phyloP scores from a whole-genome alignment of 129 eudicot species.

The Escallonia herrerae region DNA sequence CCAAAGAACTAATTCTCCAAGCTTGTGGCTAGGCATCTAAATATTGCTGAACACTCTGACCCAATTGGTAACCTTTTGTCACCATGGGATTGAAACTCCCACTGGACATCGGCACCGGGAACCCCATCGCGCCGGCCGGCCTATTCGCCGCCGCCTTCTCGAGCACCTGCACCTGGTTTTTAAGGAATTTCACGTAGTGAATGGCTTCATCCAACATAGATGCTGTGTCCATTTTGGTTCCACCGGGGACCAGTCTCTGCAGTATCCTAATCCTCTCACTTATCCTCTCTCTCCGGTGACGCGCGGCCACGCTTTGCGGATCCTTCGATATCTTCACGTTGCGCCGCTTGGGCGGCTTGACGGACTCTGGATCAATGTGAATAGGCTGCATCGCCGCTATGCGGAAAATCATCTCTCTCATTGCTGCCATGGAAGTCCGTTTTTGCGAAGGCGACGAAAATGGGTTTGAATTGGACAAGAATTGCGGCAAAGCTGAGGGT shows the following conservation, averaged over 20 bases:
- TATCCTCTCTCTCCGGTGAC: conserved; percentile 85
- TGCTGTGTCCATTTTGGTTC: conserved; percentile 93
- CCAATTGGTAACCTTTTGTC: conserved; percentile 26
- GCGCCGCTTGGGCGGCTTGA: conserved; percentile 72
- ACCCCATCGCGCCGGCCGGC: conserved; percentile 44
- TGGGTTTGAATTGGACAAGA: conserved; percentile 18
- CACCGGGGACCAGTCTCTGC: conserved; percentile 91
- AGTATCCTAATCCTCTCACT: conserved; percentile 84
- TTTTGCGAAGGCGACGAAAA: conserved; percentile 32
- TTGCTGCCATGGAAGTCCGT: conserved; percentile 61
- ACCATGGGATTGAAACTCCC: conserved; percentile 41
- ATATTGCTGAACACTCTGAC: conserved; percentile 44
- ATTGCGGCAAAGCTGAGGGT: conserved; percentile 10
- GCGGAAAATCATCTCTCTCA: conserved; percentile 85
- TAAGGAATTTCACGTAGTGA: conserved; percentile 82
- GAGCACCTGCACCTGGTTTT: conserved; percentile 67
- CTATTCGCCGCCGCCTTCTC: conserved; percentile 52
- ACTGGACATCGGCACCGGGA: conserved; percentile 70
- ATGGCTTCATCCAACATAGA: conserved; percentile 93
- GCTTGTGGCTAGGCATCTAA: conserved; percentile 30
- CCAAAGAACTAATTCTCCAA: conserved; percentile 6
- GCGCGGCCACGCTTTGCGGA: conserved; percentile 86
- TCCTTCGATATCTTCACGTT: conserved; percentile 90
- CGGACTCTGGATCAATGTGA: conserved; percentile 81
- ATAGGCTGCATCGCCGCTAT: conserved; percentile 94